phyloP scores from a whole-genome alignment of 768 basidiomycete species.

The Ephemerocybe angulata region DNA sequence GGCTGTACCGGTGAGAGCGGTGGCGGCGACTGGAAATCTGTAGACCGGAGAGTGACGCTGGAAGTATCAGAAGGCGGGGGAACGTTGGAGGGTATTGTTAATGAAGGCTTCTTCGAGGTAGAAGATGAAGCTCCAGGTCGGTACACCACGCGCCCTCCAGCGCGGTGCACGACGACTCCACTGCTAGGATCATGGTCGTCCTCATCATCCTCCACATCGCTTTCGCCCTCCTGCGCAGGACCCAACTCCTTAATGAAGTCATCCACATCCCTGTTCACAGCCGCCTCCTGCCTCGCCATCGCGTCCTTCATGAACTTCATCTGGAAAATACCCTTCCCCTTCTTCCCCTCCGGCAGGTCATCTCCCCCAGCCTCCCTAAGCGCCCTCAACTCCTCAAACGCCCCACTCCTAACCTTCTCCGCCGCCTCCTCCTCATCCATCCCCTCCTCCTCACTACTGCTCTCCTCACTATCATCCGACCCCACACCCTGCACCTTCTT shows the following conservation, averaged over 20 bases:
- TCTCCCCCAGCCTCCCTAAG: slow-evolving; percentile 39
- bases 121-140: slow-evolving; percentile 42
- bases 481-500: slow-evolving; percentile 69
- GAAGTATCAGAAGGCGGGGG: slow-evolving; percentile 54
- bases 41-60: slow-evolving; percentile 65
- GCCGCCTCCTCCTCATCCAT: slow-evolving; percentile 40
- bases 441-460: slow-evolving; percentile 40
- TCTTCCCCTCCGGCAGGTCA: slow-evolving; percentile 24
- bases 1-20: slow-evolving; percentile 17
- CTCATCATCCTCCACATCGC: slow-evolving; percentile 26
- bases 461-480: slow-evolving; percentile 51
- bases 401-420: slow-evolving; percentile 56
- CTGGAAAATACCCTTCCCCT: slow-evolving; percentile 72
- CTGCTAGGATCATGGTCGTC: slow-evolving; percentile 22
- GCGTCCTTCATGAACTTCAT: slow-evolving; percentile 99
- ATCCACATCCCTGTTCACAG: slow-evolving; percentile 60
- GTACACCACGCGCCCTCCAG: slow-evolving; percentile 64
- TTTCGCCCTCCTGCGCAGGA: slow-evolving; percentile 23
- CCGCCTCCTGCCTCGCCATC: slow-evolving; percentile 58
- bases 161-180: slow-evolving; percentile 48
- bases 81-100: slow-evolving; percentile 19
- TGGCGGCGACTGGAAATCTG: slow-evolving; percentile 43
- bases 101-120: slow-evolving; percentile 17
- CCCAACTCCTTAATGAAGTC: slow-evolving; percentile 73
- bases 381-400: slow-evolving; percentile 72